Base-by-base conservation (phyloP, 2,329 filamentous ascomycete genomes). In the Chaetomiaceae sp. region DNA sequence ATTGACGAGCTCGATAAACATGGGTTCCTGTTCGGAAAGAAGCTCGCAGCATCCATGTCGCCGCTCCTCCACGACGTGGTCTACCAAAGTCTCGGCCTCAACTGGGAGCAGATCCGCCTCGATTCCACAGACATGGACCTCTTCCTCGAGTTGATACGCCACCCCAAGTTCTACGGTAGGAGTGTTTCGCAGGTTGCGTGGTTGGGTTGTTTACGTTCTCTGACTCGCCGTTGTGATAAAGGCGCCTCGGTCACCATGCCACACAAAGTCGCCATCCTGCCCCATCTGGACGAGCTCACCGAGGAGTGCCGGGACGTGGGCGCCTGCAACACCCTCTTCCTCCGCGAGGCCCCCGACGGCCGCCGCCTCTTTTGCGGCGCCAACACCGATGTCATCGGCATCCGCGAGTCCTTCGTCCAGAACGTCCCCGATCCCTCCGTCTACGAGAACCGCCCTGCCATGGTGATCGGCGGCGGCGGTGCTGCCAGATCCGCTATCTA, bases 221-320 rank as follows among this genome's bases (percentile, higher is more conserved):
- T 52, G 19, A 45, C 20, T 37, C 8, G 17, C 22, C 11, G n/a
- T n/a, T n/a, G n/a, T n/a, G n/a, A 14, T 22, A 15, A 53, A 80
- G 85, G 85, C 51, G 82, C 85, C 20, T 83, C 85, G 3, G 83
- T 92, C 34, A 92, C 88, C 19, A 94, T 92, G 88, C 89, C 89
- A 0, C 84, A 89, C 75, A 92, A 94, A 69, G 81, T 92, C 23
- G 77, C 82, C 62, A 89, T 92, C 65, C 81, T 91, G 55, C 76
- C 81, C 0, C 77, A 89, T 61, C 78, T 92, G 8, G 88, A 92
- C 64, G 81, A 84, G 50, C 73, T 91, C 34, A 90, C 87, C 6
- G 78, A 82, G 20, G 87, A 91, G 69, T 88, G 83, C 61, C 78
- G 79, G 46, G 83, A 85, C 33, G 85, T 91, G 20, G 88, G 88